Conservation (phyloP, 345 rosid species). For the Erysimum cheiranthoides region DNA sequence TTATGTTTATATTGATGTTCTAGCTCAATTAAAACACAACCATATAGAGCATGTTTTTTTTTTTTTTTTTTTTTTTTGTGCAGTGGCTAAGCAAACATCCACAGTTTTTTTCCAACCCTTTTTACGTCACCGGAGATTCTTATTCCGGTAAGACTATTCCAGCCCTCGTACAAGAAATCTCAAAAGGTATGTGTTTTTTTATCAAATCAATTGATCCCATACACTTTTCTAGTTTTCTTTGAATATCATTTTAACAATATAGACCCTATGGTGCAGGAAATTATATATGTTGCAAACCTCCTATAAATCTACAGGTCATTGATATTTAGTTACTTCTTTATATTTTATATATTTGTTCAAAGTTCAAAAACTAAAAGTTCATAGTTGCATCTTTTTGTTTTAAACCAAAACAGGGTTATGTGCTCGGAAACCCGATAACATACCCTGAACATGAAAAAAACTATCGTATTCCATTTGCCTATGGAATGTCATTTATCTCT, state of each 20-base stretch:
- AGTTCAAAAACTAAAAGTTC: not conserved
- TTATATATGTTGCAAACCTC: constrained; percentile 31
- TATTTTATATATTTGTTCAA: not conserved
- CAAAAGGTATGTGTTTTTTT: constrained; percentile 1
- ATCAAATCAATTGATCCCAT: not conserved
- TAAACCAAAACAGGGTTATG: constrained; percentile 51
- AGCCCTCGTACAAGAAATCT: constrained; percentile 51
- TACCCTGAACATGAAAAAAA: constrained; percentile 44
- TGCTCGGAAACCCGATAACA: constrained; percentile 56
- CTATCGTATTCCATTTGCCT: constrained; percentile 51
- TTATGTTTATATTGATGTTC: not conserved
- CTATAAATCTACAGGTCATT: constrained; percentile 51
- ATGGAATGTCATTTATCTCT: constrained; percentile 59
- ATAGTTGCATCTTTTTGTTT: not conserved
- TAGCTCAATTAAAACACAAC: not conserved
- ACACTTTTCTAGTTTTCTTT: not conserved
- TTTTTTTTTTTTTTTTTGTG: not conserved
- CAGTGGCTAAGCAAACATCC: constrained; percentile 72
- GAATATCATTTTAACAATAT: not conserved
- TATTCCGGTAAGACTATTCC: constrained; percentile 69
- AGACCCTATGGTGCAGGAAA: constrained; percentile 11
- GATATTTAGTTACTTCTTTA: not conserved
- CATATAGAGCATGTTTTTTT: not conserved
- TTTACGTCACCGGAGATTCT: constrained; percentile 70
- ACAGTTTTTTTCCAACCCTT: constrained; percentile 51